Conservation (phyloP, 495 filamentous ascomycete genomes). For the Talaromyces stipitatus region DNA sequence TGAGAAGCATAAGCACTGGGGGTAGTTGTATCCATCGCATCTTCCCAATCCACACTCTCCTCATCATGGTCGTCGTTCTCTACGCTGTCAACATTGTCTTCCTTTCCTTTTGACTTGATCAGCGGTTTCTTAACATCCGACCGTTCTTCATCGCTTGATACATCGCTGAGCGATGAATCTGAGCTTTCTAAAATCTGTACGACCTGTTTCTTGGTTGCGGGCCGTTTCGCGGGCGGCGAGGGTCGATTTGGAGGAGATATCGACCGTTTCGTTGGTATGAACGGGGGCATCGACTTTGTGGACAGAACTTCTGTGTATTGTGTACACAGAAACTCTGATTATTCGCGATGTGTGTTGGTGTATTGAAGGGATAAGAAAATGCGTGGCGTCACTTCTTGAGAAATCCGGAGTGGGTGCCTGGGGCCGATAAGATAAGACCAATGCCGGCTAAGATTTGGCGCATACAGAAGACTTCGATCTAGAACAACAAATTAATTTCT, state of each 20-base stretch:
- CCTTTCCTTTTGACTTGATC: slow-evolving; percentile 11
- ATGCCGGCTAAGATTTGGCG: background rate
- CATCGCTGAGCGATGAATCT: slow-evolving; percentile 59
- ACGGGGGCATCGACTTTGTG: slow-evolving; percentile 38
- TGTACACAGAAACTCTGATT: background rate
- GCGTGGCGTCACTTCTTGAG: background rate
- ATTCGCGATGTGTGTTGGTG: background rate
- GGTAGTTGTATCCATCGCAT: slow-evolving; percentile 52
- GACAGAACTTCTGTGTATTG: background rate
- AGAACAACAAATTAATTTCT: background rate
- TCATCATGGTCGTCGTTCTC: slow-evolving; percentile 52
- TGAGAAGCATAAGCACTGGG: slow-evolving; percentile 7
- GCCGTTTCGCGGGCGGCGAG: slow-evolving; percentile 64
- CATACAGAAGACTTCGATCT: background rate
- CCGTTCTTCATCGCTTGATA: slow-evolving; percentile 19
- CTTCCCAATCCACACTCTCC: slow-evolving; percentile 80
- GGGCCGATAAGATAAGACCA: slow-evolving; percentile 2
- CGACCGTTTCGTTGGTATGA: slow-evolving; percentile 40
- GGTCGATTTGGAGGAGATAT: slow-evolving; percentile 34
- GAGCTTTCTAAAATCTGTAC: slow-evolving; percentile 42
- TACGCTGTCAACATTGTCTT: slow-evolving; percentile 15
- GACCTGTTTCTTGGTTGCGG: slow-evolving; percentile 38
- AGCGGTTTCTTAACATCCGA: slow-evolving; percentile 8
- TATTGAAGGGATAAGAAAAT: background rate
- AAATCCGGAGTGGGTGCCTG: background rate